These are phyloP conservation scores for Phytopythium cucurbitacearum DNA, from an alignment of 352 stramenopile species.

Conservation along the genomic window DNA sequence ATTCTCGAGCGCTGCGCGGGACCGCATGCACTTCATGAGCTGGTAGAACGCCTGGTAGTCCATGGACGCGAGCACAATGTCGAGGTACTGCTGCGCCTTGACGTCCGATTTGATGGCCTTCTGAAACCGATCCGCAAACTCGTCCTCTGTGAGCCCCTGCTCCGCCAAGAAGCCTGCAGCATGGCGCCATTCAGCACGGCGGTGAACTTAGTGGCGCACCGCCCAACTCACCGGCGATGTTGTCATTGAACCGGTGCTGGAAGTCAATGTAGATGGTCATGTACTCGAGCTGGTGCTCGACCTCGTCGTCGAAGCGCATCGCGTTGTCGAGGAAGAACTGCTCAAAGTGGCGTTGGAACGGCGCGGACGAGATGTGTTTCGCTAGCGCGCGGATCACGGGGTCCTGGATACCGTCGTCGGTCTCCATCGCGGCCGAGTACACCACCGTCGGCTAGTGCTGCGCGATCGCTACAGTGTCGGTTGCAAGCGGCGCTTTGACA, in stretches of 20 bases:
- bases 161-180: slow-evolving; percentile 44
- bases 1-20: slow-evolving; percentile 38
- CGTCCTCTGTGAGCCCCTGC: slow-evolving; percentile 46
- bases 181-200: neutral
- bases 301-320: slow-evolving; percentile 54
- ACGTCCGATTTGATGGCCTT: slow-evolving; percentile 48
- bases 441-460: neutral
- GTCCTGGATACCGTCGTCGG: slow-evolving; percentile 41
- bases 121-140: slow-evolving; percentile 52
- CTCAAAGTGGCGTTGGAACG: slow-evolving; percentile 68
- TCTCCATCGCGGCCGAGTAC: neutral
- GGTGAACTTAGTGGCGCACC: neutral
- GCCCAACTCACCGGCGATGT: slow-evolving; percentile 42
- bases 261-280: slow-evolving; percentile 71
- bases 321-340: slow-evolving; percentile 73
- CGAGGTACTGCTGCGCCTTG: slow-evolving; percentile 63
- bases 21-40: slow-evolving; percentile 73
- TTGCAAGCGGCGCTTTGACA: too few relatives aligned
- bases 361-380: slow-evolving; percentile 52
- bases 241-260: slow-evolving; percentile 67
- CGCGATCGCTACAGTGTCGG: too few relatives aligned
- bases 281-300: slow-evolving; percentile 69
- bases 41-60: slow-evolving; percentile 70
- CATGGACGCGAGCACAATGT: slow-evolving; percentile 77
- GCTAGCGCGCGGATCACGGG: slow-evolving; percentile 47